Base-by-base conservation (phyloP, 1,284 basidiomycete species). In the Sporisorium sorghi region DNA sequence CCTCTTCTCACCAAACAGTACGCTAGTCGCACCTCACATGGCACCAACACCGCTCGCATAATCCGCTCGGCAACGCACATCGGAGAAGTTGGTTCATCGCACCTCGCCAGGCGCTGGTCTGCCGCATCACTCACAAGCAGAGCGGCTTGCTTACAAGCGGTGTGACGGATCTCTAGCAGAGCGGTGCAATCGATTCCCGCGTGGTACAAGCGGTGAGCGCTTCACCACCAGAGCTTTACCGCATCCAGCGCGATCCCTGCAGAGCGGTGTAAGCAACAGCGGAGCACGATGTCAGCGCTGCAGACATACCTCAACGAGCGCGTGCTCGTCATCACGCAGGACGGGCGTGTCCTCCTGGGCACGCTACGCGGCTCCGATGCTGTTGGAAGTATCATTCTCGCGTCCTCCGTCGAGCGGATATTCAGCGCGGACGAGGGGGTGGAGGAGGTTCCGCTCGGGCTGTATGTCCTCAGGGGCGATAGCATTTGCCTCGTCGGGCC, bases 391-490 rank as follows among this genome's bases (percentile, higher is more conserved):
- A 66, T 84, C 50, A 80, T 84, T 52, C 67, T 84, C 1, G 70
- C 80, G 39, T 63, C 53, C 17, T 75, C 77, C 24, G 61, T 79
- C 15, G 83, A 84, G 67, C 58, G 83, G 26, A 78, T 84, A 23
- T 84, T 82, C 44, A 82, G 77, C 59, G 23, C 62, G 2, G 95
- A 99, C 17, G 92, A 92, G 81, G 92, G 92, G 23, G 94, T 97
- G 32, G 93, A 98, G 86, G 94, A 97, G 87, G 90, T 96, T 12
- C 92, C 93, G 0, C 87, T 99, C n/a, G 96, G 96, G 1, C 87
- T 99, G 49, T 99, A 99, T 85, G 90, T 99, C 76, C 92, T 99
- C 80, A 93, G 97, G 82, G 96, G 96, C 2, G 96, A 99, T 83
- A 95, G 96, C 88, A 94, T 97, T 46, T 91, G 91, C 40, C 87